phyloP scores from a whole-genome alignment of 345 rosid genomes.

The Ceriops tagal region DNA sequence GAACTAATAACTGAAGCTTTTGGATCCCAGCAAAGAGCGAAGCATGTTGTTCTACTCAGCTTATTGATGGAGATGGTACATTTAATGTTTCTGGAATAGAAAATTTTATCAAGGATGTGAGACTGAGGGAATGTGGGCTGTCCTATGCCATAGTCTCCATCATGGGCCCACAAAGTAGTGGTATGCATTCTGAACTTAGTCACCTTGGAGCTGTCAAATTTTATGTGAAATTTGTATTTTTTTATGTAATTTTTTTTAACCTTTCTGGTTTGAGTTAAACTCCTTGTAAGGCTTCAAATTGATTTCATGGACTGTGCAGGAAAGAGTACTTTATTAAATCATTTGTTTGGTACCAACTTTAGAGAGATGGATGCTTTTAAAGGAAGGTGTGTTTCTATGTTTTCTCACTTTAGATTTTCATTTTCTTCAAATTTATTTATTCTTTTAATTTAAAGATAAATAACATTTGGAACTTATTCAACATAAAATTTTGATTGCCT shows the following conservation, averaged over 20 bases:
- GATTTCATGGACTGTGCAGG: slow-evolving; percentile 52
- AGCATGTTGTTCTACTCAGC: slow-evolving; percentile 76
- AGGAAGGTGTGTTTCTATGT: slow-evolving; percentile 65
- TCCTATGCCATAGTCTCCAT: slow-evolving; percentile 94
- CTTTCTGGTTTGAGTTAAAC: background rate
- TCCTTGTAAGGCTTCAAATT: slow-evolving; percentile 19
- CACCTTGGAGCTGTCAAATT: background rate
- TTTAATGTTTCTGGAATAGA: slow-evolving; percentile 72
- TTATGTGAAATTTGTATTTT: background rate
- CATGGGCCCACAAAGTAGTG: slow-evolving; percentile 99
- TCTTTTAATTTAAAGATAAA: too few species aligned
- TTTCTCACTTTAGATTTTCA: slow-evolving; percentile 7
- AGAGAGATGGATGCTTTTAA: slow-evolving; percentile 98
- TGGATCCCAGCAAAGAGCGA: slow-evolving; percentile 36
- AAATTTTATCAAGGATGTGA: slow-evolving; percentile 66
- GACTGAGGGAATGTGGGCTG: slow-evolving; percentile 76
- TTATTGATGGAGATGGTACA: slow-evolving; percentile 85
- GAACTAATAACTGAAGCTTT: background rate
- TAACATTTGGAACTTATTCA: background rate
- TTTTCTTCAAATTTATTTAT: background rate
- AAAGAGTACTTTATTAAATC: slow-evolving; percentile 89
- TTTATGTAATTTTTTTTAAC: background rate
- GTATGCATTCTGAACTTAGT: slow-evolving; percentile 40
- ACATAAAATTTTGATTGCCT: background rate
- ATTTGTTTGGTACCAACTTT: slow-evolving; percentile 86